Base-by-base conservation (phyloP, 2,329 filamentous ascomycete species). In the Fusarium redolens region DNA sequence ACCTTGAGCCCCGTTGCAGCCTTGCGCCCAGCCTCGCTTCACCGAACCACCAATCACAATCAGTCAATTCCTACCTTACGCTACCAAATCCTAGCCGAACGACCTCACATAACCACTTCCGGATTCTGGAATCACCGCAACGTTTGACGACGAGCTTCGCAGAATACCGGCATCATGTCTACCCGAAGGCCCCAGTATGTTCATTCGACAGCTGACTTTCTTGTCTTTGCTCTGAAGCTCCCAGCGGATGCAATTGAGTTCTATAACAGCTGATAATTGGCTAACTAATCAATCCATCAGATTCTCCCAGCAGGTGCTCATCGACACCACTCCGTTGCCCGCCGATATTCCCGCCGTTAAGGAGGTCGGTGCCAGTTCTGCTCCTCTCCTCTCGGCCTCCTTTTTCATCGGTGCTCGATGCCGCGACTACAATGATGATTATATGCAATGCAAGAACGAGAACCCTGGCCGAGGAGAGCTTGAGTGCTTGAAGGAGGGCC, bases 371-470 rank as follows among this genome's bases (percentile, higher is more conserved):
- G 90, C 94, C 80, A 97, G 92, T 80, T 98, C 96, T 65, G 96
- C 95, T 43, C 96, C 96, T 61, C 89, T 99, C 48, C 87, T 97
- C 68, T 97, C 94, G 74, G 96, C 96, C 37, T 91, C 94, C 58
- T 99, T 93, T 89, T 99, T 98, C 84, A 99, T 99, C 82, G 96
- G 96, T 73, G 95, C 95, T 76, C 92, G 96, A 81, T 99, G 96
- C 91, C 92, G 90, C 82, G 88, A 93, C 71, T 99, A 95, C 89
- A 98, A 98, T 85, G 96, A 99, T 87, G 96, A 99, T 86, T 99
- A 93, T 86, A 99, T 99, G 96, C 93, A 97, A 87, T 99, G 96
- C 92, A 99, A 99, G 92, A 93, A 90, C 77, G 95, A 98, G 85
- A 92, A 94, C 79, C 92, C 93, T 72, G 96, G 96, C 79, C 91